Percentiles rank a stretch among this genome's conserved stretches.
phyloP scores from a whole-genome alignment of 1,284 basidiomycete genomes.

The Cryptococcus floricola region DNA sequence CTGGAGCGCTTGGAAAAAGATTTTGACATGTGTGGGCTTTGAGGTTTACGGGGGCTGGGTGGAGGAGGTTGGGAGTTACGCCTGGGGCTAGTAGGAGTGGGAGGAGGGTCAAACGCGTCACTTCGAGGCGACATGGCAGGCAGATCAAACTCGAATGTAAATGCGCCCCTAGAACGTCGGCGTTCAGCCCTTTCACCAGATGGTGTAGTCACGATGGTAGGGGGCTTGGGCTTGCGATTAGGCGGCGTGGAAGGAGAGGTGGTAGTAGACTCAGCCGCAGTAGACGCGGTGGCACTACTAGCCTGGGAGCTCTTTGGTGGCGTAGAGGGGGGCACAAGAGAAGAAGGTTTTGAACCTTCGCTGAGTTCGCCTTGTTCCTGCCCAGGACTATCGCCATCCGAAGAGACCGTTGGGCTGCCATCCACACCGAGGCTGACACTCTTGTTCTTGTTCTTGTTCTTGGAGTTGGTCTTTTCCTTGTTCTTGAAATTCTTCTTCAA shows the following conservation, averaged over 20 bases:
- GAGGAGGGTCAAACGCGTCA: constrained; percentile 47
- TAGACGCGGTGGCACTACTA: neutral
- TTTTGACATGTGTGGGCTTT: constrained; percentile 46
- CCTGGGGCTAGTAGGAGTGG: constrained; percentile 11
- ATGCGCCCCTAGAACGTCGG: constrained; percentile 5
- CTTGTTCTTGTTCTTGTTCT: constrained; percentile 16
- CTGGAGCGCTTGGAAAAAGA: constrained; percentile 48
- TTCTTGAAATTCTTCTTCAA: constrained; percentile 42
- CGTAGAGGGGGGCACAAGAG: neutral
- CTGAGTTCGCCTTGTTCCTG: neutral
- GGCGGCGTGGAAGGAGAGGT: constrained; percentile 7
- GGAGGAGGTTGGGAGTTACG: constrained; percentile 16
- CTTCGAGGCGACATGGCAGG: constrained; percentile 47
- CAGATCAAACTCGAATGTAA: constrained; percentile 49
- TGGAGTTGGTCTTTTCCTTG: constrained; percentile 22
- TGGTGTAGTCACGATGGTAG: constrained; percentile 33
- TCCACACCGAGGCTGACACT: neutral
- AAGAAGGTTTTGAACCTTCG: neutral
- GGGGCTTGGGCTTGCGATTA: constrained; percentile 31
- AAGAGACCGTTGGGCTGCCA: neutral
- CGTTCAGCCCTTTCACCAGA: constrained; percentile 4
- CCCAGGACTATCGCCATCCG: neutral
- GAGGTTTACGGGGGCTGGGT: constrained; percentile 31
- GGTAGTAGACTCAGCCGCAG: constrained; percentile 2
- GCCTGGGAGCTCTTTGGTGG: constrained; percentile 1